These are phyloP conservation scores for Mycena alexandri DNA, from an alignment of 768 basidiomycete genomes.

Conservation along the genomic window DNA sequence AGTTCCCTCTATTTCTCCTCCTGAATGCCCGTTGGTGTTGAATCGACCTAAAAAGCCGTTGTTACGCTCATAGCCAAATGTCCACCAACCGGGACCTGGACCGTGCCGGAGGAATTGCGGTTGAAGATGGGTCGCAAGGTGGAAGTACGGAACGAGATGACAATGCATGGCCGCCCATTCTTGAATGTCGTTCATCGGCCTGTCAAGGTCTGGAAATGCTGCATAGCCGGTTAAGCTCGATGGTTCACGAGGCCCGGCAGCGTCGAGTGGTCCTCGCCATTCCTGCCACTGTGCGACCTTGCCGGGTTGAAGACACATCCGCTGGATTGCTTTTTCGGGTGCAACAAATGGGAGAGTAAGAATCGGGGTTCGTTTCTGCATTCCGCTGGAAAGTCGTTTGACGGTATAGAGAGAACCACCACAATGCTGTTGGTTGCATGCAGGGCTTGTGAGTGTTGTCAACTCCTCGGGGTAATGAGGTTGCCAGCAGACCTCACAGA, in stretches of 20 bases:
- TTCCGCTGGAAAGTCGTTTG: conserved; percentile 24
- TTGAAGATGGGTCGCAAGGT: conserved; percentile 31
- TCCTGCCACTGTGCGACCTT: conserved; percentile 41
- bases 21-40: conserved; percentile 39
- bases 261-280: conserved; percentile 40
- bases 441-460: background rate
- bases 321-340: conserved; percentile 33
- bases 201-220: conserved; percentile 25
- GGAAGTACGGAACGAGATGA: conserved; percentile 38
- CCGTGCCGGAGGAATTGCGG: conserved; percentile 32
- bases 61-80: conserved; percentile 38
- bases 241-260: conserved; percentile 32
- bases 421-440: conserved; percentile 28
- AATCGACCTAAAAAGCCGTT: conserved; percentile 35
- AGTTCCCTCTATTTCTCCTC: conserved; percentile 39
- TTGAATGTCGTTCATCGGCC: conserved; percentile 41
- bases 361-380: conserved; percentile 36
- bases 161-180: conserved; percentile 37
- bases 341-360: conserved; percentile 41
- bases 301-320: no score
- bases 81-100: conserved; percentile 33
- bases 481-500: conserved; percentile 40
- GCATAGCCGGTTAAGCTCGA: conserved; percentile 13
- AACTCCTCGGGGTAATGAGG: conserved; percentile 36
- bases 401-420: conserved; percentile 33